Percentiles rank a stretch among this genome's conserved stretches.
Conservation (phyloP, 2,329 filamentous ascomycete species). For the Ophiostoma triangulosporum region DNA sequence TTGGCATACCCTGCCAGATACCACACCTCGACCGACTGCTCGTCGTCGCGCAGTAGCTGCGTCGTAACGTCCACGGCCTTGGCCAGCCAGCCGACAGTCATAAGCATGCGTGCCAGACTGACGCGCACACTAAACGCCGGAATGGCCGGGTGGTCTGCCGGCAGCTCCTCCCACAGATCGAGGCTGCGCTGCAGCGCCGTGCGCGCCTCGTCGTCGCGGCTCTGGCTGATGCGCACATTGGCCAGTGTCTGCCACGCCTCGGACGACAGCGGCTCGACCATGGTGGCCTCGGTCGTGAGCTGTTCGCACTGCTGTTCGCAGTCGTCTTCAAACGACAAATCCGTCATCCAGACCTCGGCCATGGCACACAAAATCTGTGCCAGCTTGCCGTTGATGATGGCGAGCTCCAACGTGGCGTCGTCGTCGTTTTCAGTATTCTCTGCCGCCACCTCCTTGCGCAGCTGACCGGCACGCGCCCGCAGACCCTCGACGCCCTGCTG, state of each 20-base stretch:
- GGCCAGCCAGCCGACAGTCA: constrained; percentile 78
- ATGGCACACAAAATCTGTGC: constrained; percentile 89
- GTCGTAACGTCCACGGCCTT: constrained; percentile 79
- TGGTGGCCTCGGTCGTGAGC: constrained; percentile 78
- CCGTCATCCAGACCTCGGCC: constrained; percentile 97
- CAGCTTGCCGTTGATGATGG: constrained; percentile 63
- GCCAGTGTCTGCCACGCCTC: constrained; percentile 95
- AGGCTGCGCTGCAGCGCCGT: constrained; percentile 68
- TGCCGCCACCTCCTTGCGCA: constrained; percentile 2
- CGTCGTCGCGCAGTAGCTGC: constrained; percentile 73
- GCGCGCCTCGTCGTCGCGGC: constrained; percentile 62
- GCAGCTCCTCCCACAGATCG: constrained; percentile 68
- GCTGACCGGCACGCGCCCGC: constrained; percentile 25
- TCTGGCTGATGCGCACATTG: constrained; percentile 83
- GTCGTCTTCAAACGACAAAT: constrained; percentile 83
- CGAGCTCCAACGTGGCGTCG: constrained; percentile 18
- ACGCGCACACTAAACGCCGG: constrained; percentile 82
- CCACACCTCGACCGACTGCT: constrained; percentile 90
- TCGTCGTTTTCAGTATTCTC: not conserved
- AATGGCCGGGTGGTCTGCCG: constrained; percentile 55
- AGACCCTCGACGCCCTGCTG: constrained; percentile 59
- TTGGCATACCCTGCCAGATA: constrained; percentile 93
- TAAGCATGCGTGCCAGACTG: constrained; percentile 68
- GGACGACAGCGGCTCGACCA: constrained; percentile 66
- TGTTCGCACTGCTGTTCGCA: constrained; percentile 80